These are phyloP conservation scores for Aphanoascus verrucosus DNA, from an alignment of 2,329 filamentous ascomycete species.

Conservation along the genomic window DNA sequence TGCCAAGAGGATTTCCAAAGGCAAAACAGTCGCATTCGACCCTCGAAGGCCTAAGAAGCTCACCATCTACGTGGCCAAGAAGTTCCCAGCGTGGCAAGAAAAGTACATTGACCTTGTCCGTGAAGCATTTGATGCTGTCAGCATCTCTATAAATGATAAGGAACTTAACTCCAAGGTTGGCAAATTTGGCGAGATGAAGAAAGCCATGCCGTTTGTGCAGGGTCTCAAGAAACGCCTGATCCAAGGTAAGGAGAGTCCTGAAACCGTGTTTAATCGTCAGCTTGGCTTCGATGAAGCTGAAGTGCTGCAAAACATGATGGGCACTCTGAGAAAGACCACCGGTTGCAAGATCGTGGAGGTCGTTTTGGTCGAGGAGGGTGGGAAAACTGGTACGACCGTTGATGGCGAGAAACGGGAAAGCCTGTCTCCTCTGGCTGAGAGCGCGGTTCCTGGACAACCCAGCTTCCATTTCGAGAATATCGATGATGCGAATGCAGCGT, in stretches of 20 bases:
- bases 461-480: slow-evolving; percentile 81
- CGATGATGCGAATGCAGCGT: slow-evolving; percentile 15
- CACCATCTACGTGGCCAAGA: slow-evolving; percentile 68
- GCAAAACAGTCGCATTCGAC: slow-evolving; percentile 75
- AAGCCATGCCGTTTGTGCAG: slow-evolving; percentile 96
- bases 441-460: slow-evolving; percentile 70
- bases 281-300: slow-evolving; percentile 75
- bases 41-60: slow-evolving; percentile 87
- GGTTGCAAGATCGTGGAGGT: slow-evolving; percentile 62
- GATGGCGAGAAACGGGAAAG: slow-evolving; percentile 40
- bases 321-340: slow-evolving; percentile 64
- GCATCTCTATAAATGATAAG: slow-evolving; percentile 64
- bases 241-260: slow-evolving; percentile 51
- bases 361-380: slow-evolving; percentile 54
- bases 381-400: slow-evolving; percentile 37
- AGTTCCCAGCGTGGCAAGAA: slow-evolving; percentile 83
- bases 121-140: slow-evolving; percentile 54
- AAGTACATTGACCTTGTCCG: slow-evolving; percentile 75
- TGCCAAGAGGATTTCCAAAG: slow-evolving; percentile 84
- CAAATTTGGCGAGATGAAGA: slow-evolving; percentile 77
- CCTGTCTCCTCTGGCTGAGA: slow-evolving; percentile 53
- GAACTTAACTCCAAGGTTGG: slow-evolving; percentile 64
- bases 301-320: slow-evolving; percentile 66
- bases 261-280: slow-evolving; percentile 68
- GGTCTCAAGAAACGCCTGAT: slow-evolving; percentile 71